Evolutionary conservation across 192 early-diverging fungal species (phyloP).

Genomic region (Coemansia furcata): DNA sequence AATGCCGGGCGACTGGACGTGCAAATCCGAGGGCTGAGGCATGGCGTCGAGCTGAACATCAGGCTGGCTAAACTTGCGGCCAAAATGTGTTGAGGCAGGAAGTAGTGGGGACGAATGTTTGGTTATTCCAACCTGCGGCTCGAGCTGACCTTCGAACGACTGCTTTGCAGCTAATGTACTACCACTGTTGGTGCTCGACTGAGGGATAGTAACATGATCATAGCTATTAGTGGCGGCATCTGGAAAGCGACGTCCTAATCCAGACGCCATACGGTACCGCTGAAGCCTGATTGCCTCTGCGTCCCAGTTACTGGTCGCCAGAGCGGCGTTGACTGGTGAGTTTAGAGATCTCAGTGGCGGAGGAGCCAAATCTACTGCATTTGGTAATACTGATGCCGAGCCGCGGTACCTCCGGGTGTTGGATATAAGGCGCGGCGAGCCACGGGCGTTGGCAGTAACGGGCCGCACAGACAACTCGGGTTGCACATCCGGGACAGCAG

Average conservation of each 20-base stretch:
- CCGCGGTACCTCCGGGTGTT: constrained; percentile 32
- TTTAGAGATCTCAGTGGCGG: not conserved
- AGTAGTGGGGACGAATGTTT: not conserved
- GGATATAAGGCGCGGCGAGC: constrained; percentile 18
- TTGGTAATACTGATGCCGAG: constrained; percentile 18
- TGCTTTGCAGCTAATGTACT: not conserved
- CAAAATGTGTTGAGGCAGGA: not conserved
- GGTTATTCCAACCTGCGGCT: not conserved
- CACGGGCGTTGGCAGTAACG: constrained; percentile 17
- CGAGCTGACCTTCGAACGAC: not conserved
- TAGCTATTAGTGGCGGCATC: not conserved
- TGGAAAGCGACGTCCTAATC: not conserved
- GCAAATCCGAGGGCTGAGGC: constrained; percentile 12
- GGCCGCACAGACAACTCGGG: constrained; percentile 8
- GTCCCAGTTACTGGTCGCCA: constrained; percentile 15
- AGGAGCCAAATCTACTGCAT: not conserved
- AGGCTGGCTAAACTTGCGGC: constrained; percentile 44
- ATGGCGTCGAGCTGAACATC: constrained; percentile 21
- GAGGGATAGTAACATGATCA: not conserved
- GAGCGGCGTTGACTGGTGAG: constrained; percentile 4
- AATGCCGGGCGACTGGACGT: constrained; percentile 19
- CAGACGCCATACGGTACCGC: constrained; percentile 21
- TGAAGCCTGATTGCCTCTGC: constrained; percentile 18
- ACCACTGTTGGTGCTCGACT: constrained; percentile 2
- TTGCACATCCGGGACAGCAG: not conserved